phyloP scores from a whole-genome alignment of 805 yeast genomes.

The Yarrowia sp. region DNA sequence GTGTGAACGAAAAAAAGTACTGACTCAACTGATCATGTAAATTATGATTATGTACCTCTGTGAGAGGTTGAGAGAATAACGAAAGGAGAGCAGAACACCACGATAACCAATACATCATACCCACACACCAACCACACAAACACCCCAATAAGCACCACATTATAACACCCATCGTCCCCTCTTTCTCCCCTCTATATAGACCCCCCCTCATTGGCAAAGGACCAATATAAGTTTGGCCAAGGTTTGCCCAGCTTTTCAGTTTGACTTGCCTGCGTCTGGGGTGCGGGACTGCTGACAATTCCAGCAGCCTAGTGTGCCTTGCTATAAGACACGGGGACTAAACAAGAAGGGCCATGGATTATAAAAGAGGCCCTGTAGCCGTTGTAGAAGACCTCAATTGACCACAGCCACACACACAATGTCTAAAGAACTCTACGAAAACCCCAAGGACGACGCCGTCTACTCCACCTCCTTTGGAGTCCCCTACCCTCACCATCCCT shows the following conservation, averaged over 20 bases:
- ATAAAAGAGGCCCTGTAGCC: background rate
- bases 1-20: too few relatives aligned
- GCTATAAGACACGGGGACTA: background rate
- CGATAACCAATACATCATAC: too few relatives aligned
- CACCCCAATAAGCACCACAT: too few relatives aligned
- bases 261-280: slow-evolving; percentile 3
- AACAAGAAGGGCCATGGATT: background rate
- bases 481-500: slow-evolving; percentile 41
- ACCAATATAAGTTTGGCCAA: background rate
- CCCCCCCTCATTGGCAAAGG: slow-evolving; percentile 9
- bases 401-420: background rate
- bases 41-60: too few relatives aligned
- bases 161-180: too few relatives aligned
- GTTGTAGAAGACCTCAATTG: slow-evolving; percentile 1
- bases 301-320: background rate
- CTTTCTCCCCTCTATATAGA: background rate
- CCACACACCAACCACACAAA: too few relatives aligned
- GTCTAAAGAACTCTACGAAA: slow-evolving; percentile 23
- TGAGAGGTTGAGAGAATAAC: too few relatives aligned
- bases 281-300: slow-evolving; percentile 12
- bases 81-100: too few relatives aligned
- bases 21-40: too few relatives aligned
- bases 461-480: slow-evolving; percentile 39
- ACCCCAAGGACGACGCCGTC: slow-evolving; percentile 35
- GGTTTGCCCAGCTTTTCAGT: background rate